phyloP scores from a whole-genome alignment of 176 grass and related monocot genomes.

The Oryza glaberrima region DNA sequence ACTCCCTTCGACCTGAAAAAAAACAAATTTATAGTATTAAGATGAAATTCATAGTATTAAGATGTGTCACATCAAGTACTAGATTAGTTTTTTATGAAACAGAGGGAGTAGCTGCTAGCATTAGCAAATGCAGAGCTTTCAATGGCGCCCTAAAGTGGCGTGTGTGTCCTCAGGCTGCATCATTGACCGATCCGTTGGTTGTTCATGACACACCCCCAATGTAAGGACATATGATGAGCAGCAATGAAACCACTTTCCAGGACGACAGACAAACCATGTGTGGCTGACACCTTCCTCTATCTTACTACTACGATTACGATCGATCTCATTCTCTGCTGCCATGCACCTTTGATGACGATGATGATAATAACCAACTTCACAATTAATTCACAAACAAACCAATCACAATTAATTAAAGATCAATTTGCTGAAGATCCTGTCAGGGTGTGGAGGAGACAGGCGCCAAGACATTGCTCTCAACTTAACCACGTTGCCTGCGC shows the following conservation, averaged over 20 bases:
- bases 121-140: conserved; percentile 11
- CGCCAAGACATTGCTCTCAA: not conserved
- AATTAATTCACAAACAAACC: no score
- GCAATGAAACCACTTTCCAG: not conserved
- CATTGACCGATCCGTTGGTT: not conserved
- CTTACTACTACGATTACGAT: no score
- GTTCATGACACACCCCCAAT: not conserved
- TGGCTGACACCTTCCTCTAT: not conserved
- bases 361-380: no score
- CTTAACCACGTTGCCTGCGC: not conserved
- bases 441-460: not conserved
- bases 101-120: not conserved
- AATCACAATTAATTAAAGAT: not conserved
- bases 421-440: not conserved
- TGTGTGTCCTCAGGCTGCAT: no score
- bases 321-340: not conserved
- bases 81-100: no score
- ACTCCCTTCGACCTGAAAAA: no score
- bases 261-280: conserved; percentile 39
- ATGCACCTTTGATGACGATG: not conserved
- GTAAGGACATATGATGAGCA: conserved; percentile 12
- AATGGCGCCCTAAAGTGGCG: not conserved
- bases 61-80: no score
- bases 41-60: no score
- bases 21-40: no score